phyloP scores from a whole-genome alignment of 371 early-diverging fungal genomes.

The Lichtheimia ramosa region DNA sequence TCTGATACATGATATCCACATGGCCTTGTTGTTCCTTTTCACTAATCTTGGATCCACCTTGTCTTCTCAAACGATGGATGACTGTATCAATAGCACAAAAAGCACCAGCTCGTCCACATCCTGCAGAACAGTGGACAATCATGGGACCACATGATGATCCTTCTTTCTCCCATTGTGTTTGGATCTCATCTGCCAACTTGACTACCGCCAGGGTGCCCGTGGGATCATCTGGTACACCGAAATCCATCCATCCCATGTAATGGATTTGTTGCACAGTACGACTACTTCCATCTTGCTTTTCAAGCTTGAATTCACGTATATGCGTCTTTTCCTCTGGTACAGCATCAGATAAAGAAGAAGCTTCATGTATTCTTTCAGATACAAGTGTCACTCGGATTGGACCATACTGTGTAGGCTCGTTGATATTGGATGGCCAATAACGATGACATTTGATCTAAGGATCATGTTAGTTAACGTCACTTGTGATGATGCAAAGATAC shows the following conservation, averaged over 20 bases:
- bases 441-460: conserved; percentile 68
- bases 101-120: conserved; percentile 96
- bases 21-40: conserved; percentile 6
- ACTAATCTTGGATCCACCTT: background rate
- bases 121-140: conserved; percentile 97
- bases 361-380: conserved; percentile 20
- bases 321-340: conserved; percentile 31
- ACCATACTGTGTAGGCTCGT: conserved; percentile 42
- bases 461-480: background rate
- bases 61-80: conserved; percentile 3
- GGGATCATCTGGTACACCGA: conserved; percentile 73
- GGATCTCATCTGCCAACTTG: conserved; percentile 58
- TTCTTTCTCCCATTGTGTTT: conserved; percentile 22
- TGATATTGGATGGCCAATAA: conserved; percentile 68
- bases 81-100: conserved; percentile 86
- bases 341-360: background rate
- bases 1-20: conserved; percentile 59
- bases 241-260: conserved; percentile 91
- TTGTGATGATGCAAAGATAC: background rate
- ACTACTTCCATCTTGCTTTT: conserved; percentile 13
- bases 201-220: conserved; percentile 60
- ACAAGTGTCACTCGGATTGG: conserved; percentile 29
- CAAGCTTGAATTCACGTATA: conserved; percentile 16
- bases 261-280: conserved; percentile 76
- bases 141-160: conserved; percentile 57